Evolutionary conservation across 441 rosid genomes (phyloP), one percentile per base, ranked within the genome.

Genomic region (Francoa sonchifolia): DNA sequence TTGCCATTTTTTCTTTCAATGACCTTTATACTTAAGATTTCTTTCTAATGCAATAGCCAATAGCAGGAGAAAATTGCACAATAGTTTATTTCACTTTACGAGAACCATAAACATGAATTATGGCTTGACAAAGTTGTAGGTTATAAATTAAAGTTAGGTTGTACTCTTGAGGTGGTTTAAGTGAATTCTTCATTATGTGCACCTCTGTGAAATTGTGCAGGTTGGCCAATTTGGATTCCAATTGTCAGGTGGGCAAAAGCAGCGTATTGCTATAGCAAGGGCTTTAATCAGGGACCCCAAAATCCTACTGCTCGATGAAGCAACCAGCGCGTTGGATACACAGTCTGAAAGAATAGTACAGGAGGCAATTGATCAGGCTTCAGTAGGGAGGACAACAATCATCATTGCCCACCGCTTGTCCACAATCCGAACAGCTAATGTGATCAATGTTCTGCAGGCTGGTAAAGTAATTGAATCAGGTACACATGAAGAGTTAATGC

Each of bases 241-340:
- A 33, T 43, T 79, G 58, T 79, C 82, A 7, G 84, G 89, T 9
- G 81, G 84, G 41, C 89, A 79, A 47, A 79, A 79, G 70, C 82
- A 76, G 66, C 36, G 89, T 57, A 71, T 79, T 12, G 79, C 84
- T 32, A 76, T 76, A 35, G 81, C 89, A 6, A 65, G 82, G 47
- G 84, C 89, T 32, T 43, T 73, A 11, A 69, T 76, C 37, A 65
- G 89, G 47, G 58, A 76, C 43, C 89, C 84, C 0, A 79, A 67
- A 47, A 76, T 79, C 47, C 46, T 79, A 56, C 59, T 79, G 29
- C 79, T 79, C 3, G 84, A 76, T 47, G 84, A 76, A 55, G 84
- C 84, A 47, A 76, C 89, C 1, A 76, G 84, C 63, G 89, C 79
- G 22, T 50, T 76, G 28, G 89, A 79, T 51, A 57, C 67, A 36